These are phyloP conservation scores for Sonneratia alba DNA, from an alignment of 345 rosid genomes.

Conservation along the genomic window DNA sequence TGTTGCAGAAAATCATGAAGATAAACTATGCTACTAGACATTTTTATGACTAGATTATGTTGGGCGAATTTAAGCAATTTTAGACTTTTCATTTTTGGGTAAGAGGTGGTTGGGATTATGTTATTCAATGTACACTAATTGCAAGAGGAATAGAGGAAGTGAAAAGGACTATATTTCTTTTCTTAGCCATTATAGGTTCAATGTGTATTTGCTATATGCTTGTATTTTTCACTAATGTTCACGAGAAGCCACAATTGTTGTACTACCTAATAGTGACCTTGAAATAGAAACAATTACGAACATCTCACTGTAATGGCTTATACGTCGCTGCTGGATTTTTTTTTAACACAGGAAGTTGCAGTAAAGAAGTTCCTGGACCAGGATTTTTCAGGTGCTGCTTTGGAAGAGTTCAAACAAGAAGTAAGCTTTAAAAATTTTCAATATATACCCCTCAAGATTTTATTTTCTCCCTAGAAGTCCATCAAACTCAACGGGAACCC, in stretches of 20 bases:
- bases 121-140: neutral
- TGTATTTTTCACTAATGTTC: neutral
- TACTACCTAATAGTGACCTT: neutral
- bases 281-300: neutral
- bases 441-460: neutral
- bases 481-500: neutral
- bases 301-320: neutral
- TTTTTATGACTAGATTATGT: neutral
- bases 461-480: too few species aligned
- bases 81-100: neutral
- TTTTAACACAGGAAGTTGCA: slow-evolving; percentile 73
- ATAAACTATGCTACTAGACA: neutral
- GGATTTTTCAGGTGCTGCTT: slow-evolving; percentile 97
- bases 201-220: neutral
- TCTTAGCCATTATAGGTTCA: neutral
- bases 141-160: neutral
- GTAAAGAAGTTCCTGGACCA: slow-evolving; percentile 99
- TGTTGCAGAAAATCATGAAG: neutral
- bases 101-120: neutral
- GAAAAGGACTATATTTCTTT: neutral
- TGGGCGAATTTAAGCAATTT: neutral
- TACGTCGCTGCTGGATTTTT: neutral
- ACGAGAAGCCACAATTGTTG: neutral
- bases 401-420: slow-evolving; percentile 94
- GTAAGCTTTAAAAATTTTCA: slow-evolving; percentile 39